Percentiles rank a stretch among this genome's conserved stretches.
These are phyloP conservation scores for Chrysanthemum seticuspe DNA, from an alignment of 129 eudicot genomes.

Conservation along the genomic window DNA sequence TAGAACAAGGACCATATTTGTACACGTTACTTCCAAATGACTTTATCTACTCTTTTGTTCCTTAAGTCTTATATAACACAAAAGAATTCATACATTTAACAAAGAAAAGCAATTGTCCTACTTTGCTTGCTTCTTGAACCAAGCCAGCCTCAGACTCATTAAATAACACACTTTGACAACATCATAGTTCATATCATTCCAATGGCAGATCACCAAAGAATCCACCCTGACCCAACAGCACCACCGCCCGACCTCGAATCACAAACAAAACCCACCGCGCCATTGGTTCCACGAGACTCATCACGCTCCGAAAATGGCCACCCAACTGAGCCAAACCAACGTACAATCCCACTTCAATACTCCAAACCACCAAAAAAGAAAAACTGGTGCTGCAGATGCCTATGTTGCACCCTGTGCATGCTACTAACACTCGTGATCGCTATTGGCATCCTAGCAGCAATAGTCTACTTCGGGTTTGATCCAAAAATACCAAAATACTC, in stretches of 20 bases:
- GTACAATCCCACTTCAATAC: constrained; percentile 53
- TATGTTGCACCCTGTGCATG: constrained; percentile 56
- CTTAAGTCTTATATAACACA: constrained; percentile 33
- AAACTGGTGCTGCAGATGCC: constrained; percentile 45
- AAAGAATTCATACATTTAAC: constrained; percentile 14
- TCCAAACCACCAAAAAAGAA: constrained; percentile 56
- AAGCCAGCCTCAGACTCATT: constrained; percentile 14
- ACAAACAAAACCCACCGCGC: constrained; percentile 50
- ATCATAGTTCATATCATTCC: constrained; percentile 2
- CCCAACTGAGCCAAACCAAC: constrained; percentile 43
- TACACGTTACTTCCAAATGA: constrained; percentile 24
- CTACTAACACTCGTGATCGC: constrained; percentile 40
- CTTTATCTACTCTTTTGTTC: constrained; percentile 22
- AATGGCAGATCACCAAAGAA: constrained; percentile 48
- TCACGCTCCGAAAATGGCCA: constrained; percentile 60
- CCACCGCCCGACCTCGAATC: constrained; percentile 46
- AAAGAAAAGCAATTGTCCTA: constrained; percentile 21
- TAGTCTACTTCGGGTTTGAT: constrained; percentile 69
- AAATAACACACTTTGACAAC: neutral
- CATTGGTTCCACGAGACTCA: constrained; percentile 50
- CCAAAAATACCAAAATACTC: constrained; percentile 86
- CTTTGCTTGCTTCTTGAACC: constrained; percentile 36
- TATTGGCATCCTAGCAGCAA: constrained; percentile 55
- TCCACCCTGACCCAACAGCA: constrained; percentile 35
- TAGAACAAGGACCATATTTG: constrained; percentile 18